Evolutionary conservation across 345 rosid species (phyloP), one percentile per base, ranked within the genome.

Genomic region (Euphorbia lathyris): DNA sequence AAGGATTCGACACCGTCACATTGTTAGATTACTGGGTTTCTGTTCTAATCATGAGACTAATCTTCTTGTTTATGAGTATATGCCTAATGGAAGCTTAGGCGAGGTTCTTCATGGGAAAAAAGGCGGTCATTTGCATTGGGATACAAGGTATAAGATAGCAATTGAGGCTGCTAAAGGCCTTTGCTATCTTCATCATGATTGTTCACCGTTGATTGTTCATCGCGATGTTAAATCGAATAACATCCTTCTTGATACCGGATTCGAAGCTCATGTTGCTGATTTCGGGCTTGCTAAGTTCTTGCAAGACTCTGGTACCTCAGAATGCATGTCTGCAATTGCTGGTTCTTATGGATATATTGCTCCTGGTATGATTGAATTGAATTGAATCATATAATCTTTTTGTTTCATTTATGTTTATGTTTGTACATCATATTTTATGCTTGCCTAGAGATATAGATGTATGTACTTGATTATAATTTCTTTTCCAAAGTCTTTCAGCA

Each of bases 261-360:
- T 84, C 20, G 98, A 92, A 81, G 98, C 96, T 70, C 98, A 92
- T 76, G 96, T 92, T 66, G 96, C 98, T 60, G 98, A 92, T 67
- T 92, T 92, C 69, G 98, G 98, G 68, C 93, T 92, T 5, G 96
- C 98, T 26, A 92, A 90, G 73, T 92, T 92, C 81, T 79, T 90
- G 69, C 98, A 90, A 83, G 95, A 92, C 50, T 90, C 96, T 0
- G 98, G 98, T 76, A 85, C 96, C 72, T 92, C 98, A 22, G 96
- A 92, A 66, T 92, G 96, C 75, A 92, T 92, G 98, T 92, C 98
- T 65, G 98, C 96, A 23, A 92, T 92, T 52, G 96, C 98, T 65
- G 98, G 98, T 26, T 93, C 98, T 65, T 93, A 93, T 58, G 98
- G 98, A 60, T 93, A 93, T 74, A 93, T 93, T 0, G 98, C 97